phyloP scores from a whole-genome alignment of 108 stramenopile genomes.

The Cylindrotheca fusiformis region DNA sequence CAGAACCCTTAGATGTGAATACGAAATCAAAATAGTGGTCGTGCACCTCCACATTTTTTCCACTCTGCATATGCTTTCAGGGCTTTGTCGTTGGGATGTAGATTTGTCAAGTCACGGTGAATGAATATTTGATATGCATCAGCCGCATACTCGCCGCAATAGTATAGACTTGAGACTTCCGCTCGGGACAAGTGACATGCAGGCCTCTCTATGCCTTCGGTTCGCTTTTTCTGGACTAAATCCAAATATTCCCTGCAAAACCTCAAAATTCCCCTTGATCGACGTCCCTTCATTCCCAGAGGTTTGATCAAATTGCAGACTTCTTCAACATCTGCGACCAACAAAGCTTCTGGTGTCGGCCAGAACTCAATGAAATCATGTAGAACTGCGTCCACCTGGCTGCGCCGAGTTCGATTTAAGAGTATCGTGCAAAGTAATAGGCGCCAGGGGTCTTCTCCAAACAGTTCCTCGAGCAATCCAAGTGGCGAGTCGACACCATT shows the following conservation, averaged over 20 bases:
- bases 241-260: slow-evolving; percentile 48
- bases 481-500: slow-evolving; percentile 42
- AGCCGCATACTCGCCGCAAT: slow-evolving; percentile 52
- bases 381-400: slow-evolving; percentile 50
- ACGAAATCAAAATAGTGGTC: no score
- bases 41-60: no score
- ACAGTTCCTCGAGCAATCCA: slow-evolving; percentile 68
- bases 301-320: slow-evolving; percentile 29
- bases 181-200: slow-evolving; percentile 31
- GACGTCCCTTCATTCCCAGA: slow-evolving; percentile 33
- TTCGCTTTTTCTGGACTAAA: slow-evolving; percentile 20
- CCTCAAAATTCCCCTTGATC: slow-evolving; percentile 40
- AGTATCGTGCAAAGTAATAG: slow-evolving; percentile 59
- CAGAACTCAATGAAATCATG: slow-evolving; percentile 46
- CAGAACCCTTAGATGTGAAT: no score
- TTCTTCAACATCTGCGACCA: slow-evolving; percentile 23
- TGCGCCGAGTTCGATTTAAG: slow-evolving; percentile 56
- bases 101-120: slow-evolving; percentile 11
- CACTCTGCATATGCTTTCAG: slow-evolving; percentile 20
- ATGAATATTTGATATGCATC: slow-evolving; percentile 62
- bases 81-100: slow-evolving; percentile 13
- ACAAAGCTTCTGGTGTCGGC: slow-evolving; percentile 41
- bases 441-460: slow-evolving; percentile 58
- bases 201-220: background rate
- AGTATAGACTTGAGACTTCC: slow-evolving; percentile 38